These are phyloP conservation scores for Sequoiadendron giganteum DNA, from an alignment of 75 land plant species.

Conservation along the genomic window DNA sequence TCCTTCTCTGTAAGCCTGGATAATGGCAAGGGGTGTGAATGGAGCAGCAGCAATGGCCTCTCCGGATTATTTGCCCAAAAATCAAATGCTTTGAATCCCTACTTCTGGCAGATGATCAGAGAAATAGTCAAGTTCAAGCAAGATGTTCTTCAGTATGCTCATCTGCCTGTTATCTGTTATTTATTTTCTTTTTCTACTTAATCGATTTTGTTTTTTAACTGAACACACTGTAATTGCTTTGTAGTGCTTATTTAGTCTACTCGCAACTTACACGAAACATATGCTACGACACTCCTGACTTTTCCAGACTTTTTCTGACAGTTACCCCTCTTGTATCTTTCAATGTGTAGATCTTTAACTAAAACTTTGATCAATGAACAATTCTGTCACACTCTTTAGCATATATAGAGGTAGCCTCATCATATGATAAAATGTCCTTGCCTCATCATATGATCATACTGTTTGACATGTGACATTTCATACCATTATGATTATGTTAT, in stretches of 20 bases:
- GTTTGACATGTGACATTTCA: too few relatives aligned
- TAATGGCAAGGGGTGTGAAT: slow-evolving; percentile 75
- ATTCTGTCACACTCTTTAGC: neutral
- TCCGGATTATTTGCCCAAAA: slow-evolving; percentile 92
- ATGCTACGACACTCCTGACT: neutral
- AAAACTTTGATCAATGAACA: neutral
- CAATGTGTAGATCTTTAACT: neutral
- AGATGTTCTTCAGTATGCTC: slow-evolving; percentile 66
- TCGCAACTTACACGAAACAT: neutral
- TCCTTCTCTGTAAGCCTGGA: slow-evolving; percentile 94
- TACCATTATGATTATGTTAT: too few relatives aligned
- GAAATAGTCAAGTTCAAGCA: slow-evolving; percentile 85
- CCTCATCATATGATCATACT: too few relatives aligned
- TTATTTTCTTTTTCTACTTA: too few relatives aligned
- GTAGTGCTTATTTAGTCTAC: neutral
- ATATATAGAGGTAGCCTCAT: too few relatives aligned
- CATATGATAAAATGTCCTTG: too few relatives aligned
- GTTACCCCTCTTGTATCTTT: neutral
- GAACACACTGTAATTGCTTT: neutral
- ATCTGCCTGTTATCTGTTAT: neutral
- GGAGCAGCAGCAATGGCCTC: slow-evolving; percentile 88
- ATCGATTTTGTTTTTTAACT: neutral
- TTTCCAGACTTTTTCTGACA: neutral
- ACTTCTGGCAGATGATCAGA: slow-evolving; percentile 74
- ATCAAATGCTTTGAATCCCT: slow-evolving; percentile 65